phyloP scores from a whole-genome alignment of 1,284 basidiomycete species.

The Ganoderma meredithae region DNA sequence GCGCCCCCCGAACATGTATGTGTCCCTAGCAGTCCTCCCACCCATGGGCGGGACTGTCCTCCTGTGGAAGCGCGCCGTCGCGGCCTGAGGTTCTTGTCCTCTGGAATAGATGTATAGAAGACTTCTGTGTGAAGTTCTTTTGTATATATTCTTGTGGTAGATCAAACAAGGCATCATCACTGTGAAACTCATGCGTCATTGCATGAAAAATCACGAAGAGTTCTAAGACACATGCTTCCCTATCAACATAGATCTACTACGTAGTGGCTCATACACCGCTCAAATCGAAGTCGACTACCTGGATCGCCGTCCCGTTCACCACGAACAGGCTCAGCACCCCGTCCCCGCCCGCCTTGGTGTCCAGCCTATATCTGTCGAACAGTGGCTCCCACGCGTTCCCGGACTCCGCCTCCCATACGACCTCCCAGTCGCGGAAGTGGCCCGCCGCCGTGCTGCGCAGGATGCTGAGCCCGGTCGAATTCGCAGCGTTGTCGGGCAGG shows the following conservation, averaged over 20 bases:
- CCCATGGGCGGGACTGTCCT: constrained; percentile 2
- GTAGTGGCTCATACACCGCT: constrained; percentile 16
- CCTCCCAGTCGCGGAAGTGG: constrained; percentile 47
- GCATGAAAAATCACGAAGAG: too few species aligned
- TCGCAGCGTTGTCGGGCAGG: constrained; percentile 48
- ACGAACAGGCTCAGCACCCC: constrained; percentile 48
- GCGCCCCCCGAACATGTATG: not conserved
- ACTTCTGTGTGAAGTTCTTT: not conserved
- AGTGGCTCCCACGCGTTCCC: constrained; percentile 49
- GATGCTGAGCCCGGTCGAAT: constrained; percentile 47
- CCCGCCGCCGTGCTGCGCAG: constrained; percentile 44
- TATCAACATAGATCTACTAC: not conserved
- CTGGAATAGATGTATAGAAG: not conserved
- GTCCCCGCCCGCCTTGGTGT: constrained; percentile 30
- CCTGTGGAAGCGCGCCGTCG: not conserved
- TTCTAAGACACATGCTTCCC: not conserved
- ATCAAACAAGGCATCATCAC: too few species aligned
- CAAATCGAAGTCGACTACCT: constrained; percentile 45
- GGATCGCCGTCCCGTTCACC: constrained; percentile 45
- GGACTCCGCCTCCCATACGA: constrained; percentile 44
- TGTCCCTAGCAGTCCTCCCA: not conserved
- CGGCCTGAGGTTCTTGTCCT: not conserved
- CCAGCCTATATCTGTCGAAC: constrained; percentile 47
- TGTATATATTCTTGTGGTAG: too few species aligned
- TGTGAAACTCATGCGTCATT: too few species aligned